A percentile compares a stretch with the other conserved stretches of the same genome.
phyloP scores from a whole-genome alignment of 257 asterid species.

The Hygrophila difformis region DNA sequence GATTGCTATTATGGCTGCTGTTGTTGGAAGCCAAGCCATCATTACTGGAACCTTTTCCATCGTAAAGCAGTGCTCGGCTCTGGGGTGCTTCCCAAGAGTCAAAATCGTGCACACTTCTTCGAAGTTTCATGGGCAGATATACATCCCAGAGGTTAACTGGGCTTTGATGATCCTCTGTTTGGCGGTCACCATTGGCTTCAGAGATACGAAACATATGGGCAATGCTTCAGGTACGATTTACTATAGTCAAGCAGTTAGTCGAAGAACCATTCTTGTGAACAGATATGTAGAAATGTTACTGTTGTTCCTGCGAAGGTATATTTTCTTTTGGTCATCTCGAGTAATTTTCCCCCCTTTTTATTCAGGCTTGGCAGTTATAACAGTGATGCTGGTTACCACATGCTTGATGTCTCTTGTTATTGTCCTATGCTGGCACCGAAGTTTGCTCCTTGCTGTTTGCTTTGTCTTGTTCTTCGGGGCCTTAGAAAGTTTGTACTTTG shows the following conservation, averaged over 20 bases:
- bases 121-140: conserved; percentile 71
- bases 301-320: too few relatives aligned
- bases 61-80: conserved; percentile 75
- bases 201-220: conserved; percentile 47
- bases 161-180: conserved; percentile 62
- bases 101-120: conserved; percentile 82
- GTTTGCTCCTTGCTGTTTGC: conserved; percentile 35
- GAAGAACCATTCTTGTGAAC: not conserved
- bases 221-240: conserved; percentile 52
- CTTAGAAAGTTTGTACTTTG: conserved; percentile 61
- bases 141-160: conserved; percentile 89
- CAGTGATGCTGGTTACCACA: conserved; percentile 86
- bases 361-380: conserved; percentile 80
- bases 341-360: not conserved
- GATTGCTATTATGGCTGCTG: conserved; percentile 85
- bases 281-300: too few relatives aligned
- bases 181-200: conserved; percentile 75
- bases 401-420: conserved; percentile 85
- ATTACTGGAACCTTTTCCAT: conserved; percentile 90
- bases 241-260: not conserved
- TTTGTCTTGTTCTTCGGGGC: conserved; percentile 66
- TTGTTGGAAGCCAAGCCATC: conserved; percentile 90
- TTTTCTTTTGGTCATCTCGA: too few relatives aligned
- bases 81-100: conserved; percentile 85
- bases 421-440: conserved; percentile 72